These are phyloP conservation scores for Begonia loranthoides DNA, from an alignment of 306 rosid genomes.

Conservation along the genomic window DNA sequence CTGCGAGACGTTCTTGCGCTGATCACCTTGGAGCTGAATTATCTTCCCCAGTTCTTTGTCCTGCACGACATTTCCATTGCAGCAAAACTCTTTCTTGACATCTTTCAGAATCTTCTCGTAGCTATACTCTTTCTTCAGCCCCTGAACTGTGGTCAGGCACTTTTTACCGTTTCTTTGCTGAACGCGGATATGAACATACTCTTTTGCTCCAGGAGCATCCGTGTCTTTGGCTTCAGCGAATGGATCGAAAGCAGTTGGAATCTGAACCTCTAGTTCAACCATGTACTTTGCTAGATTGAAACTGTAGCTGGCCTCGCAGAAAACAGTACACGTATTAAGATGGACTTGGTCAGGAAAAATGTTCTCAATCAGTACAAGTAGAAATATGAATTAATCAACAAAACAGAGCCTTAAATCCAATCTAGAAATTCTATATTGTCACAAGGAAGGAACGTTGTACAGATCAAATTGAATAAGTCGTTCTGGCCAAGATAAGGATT, in stretches of 20 bases:
- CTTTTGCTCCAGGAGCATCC: conserved; percentile 61
- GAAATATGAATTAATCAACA: too few relatives aligned
- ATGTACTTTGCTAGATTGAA: conserved; percentile 32
- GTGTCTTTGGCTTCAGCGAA: conserved; percentile 56
- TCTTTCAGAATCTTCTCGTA: conserved; percentile 75
- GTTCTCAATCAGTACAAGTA: too few relatives aligned
- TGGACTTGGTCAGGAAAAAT: too few relatives aligned
- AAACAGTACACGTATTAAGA: too few relatives aligned
- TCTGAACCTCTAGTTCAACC: conserved; percentile 52
- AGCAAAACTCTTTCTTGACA: conserved; percentile 68
- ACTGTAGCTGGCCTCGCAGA: neutral
- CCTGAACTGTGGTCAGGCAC: conserved; percentile 74
- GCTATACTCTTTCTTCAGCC: conserved; percentile 56
- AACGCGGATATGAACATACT: conserved; percentile 63
- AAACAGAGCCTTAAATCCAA: too few relatives aligned
- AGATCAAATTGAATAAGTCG: too few relatives aligned
- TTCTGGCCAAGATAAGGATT: too few relatives aligned
- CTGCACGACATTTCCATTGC: conserved; percentile 88
- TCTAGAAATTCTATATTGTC: too few relatives aligned
- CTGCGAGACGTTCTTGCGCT: conserved; percentile 68
- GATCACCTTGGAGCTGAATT: conserved; percentile 84
- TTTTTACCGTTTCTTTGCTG: conserved; percentile 86
- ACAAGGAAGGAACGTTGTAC: too few relatives aligned
- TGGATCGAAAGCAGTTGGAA: conserved; percentile 52
- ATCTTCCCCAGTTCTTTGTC: conserved; percentile 75